Evolutionary conservation across 1,284 basidiomycete species (phyloP).

Genomic region (Phellopilus nigrolimitatus): DNA sequence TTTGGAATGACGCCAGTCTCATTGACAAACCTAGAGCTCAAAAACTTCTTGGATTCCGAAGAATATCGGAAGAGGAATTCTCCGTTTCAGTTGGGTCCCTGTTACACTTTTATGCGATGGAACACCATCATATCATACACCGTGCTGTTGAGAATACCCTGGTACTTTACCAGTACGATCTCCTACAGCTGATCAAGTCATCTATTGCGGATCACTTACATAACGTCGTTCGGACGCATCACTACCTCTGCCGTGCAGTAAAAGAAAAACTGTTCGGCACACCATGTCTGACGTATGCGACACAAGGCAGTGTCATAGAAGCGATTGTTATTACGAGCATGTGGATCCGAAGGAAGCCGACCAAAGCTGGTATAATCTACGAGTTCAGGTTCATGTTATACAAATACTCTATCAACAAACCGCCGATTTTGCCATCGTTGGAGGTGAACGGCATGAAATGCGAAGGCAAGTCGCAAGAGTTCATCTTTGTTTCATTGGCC

Average conservation of each 20-base stretch:
- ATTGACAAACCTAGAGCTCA: not conserved
- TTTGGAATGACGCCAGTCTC: not conserved
- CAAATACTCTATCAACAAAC: constrained; percentile 4
- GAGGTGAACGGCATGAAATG: no score
- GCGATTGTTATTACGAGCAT: constrained; percentile 13
- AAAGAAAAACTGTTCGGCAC: not conserved
- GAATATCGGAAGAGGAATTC: not conserved
- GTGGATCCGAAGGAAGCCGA: constrained; percentile 1
- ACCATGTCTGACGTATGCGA: constrained; percentile 13
- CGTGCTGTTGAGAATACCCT: not conserved
- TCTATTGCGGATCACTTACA: not conserved
- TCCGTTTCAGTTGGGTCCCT: constrained; percentile 4
- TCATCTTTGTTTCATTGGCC: no score
- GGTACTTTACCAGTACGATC: not conserved
- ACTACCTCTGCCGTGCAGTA: not conserved
- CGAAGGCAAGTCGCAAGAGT: no score
- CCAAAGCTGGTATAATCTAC: constrained; percentile 13
- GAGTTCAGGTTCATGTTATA: constrained; percentile 12
- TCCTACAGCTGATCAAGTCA: not conserved
- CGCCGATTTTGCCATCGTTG: no score
- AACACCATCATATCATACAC: not conserved
- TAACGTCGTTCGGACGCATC: not conserved
- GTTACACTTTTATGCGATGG: not conserved
- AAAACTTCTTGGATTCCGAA: constrained; percentile 14
- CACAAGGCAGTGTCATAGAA: constrained; percentile 1